These are phyloP conservation scores for Globisporangium middletonii DNA, from an alignment of 352 stramenopile genomes.

Conservation along the genomic window DNA sequence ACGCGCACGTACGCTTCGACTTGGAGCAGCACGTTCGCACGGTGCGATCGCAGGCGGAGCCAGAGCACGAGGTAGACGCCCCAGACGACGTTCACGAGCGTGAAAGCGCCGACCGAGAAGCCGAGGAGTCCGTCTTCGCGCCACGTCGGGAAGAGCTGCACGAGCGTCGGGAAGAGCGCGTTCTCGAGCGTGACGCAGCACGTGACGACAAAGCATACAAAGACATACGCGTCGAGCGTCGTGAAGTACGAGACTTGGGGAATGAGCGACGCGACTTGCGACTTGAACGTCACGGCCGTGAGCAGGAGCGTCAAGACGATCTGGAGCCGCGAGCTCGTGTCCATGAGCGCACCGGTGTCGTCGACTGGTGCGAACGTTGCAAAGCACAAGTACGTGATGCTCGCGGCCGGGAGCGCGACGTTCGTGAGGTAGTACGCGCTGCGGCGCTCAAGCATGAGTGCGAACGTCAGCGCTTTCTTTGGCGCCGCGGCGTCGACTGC, in stretches of 20 bases:
- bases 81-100: slow-evolving; percentile 26
- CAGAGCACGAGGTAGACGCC: slow-evolving; percentile 13
- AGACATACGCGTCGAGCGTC: slow-evolving; percentile 30
- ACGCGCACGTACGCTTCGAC: slow-evolving; percentile 19
- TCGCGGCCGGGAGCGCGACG: slow-evolving; percentile 21
- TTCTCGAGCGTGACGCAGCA: slow-evolving; percentile 26
- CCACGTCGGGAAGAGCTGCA: background rate
- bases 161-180: slow-evolving; percentile 18
- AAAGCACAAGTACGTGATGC: slow-evolving; percentile 40
- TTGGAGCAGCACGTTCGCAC: slow-evolving; percentile 8
- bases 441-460: slow-evolving; percentile 28
- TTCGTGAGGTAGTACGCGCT: slow-evolving; percentile 34
- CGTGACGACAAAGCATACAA: slow-evolving; percentile 30
- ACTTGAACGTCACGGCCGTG: slow-evolving; percentile 38
- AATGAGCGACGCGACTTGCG: slow-evolving; percentile 21
- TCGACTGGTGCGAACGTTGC: slow-evolving; percentile 18
- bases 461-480: slow-evolving; percentile 22
- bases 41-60: slow-evolving; percentile 12
- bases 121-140: slow-evolving; percentile 13
- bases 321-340: slow-evolving; percentile 23
- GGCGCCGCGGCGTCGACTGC: slow-evolving; percentile 12
- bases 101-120: slow-evolving; percentile 18
- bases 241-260: slow-evolving; percentile 38
- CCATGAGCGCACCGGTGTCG: slow-evolving; percentile 13
- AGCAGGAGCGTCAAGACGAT: slow-evolving; percentile 34